Percentiles rank a stretch among this genome's conserved stretches.
These are phyloP conservation scores for Penicillium bovifimosum DNA, from an alignment of 495 filamentous ascomycete species.

Conservation along the genomic window DNA sequence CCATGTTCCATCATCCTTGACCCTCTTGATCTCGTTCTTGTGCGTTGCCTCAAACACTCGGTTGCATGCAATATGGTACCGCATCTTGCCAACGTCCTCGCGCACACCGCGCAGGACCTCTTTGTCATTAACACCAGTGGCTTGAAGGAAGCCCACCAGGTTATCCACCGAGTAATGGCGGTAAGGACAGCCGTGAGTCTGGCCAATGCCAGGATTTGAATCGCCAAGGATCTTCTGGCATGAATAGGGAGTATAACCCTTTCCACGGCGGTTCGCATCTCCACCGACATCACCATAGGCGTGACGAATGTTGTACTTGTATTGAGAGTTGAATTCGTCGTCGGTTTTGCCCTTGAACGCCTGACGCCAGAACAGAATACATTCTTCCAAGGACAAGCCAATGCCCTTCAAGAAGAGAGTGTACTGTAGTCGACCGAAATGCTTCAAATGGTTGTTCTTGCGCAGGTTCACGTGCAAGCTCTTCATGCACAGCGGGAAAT, in stretches of 20 bases:
- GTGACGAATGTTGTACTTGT: conserved; percentile 94
- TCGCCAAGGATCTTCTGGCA: conserved; percentile 94
- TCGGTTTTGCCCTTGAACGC: conserved; percentile 79
- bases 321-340: conserved; percentile 90
- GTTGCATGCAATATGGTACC: conserved; percentile 96
- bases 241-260: conserved; percentile 82
- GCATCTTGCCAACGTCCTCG: conserved; percentile 81
- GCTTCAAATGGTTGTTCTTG: conserved; percentile 82
- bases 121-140: conserved; percentile 69
- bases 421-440: conserved; percentile 93
- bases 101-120: conserved; percentile 73
- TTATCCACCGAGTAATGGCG: conserved; percentile 87
- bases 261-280: conserved; percentile 75
- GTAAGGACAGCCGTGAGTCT: conserved; percentile 93
- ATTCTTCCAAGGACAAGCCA: conserved; percentile 85
- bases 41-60: conserved; percentile 88
- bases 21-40: conserved; percentile 79
- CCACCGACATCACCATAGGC: conserved; percentile 92
- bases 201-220: conserved; percentile 72
- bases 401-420: conserved; percentile 96
- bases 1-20: conserved; percentile 77
- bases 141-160: conserved; percentile 65
- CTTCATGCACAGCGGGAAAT: conserved; percentile 94
- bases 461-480: conserved; percentile 79
- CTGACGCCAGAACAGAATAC: conserved; percentile 88